Conservation (phyloP, 345 rosid species). For the Salix arbutifolia region DNA sequence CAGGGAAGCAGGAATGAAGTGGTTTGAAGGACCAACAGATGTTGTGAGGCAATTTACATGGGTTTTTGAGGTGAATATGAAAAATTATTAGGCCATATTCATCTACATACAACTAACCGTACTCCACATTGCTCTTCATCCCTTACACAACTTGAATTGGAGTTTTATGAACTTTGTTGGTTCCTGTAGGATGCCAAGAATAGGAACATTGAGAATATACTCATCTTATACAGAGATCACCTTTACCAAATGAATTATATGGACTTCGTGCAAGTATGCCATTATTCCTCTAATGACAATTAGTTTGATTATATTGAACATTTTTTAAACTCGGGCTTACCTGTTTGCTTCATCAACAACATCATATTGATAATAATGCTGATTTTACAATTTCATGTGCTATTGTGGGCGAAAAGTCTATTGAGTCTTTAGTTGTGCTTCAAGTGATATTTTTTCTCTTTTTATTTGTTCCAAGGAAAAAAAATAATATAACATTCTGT, state of each 20-base stretch:
- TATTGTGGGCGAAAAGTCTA: slow-evolving; percentile 65
- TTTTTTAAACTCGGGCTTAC: slow-evolving; percentile 7
- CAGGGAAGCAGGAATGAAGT: slow-evolving; percentile 78
- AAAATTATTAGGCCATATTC: background rate
- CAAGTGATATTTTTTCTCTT: background rate
- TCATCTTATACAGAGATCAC: slow-evolving; percentile 86
- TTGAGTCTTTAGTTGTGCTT: slow-evolving; percentile 5
- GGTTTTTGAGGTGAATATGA: slow-evolving; percentile 79
- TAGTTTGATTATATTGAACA: background rate
- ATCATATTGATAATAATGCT: slow-evolving; percentile 70
- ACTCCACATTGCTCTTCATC: background rate
- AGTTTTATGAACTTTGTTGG: slow-evolving; percentile 12
- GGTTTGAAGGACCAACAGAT: slow-evolving; percentile 99
- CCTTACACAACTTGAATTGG: background rate
- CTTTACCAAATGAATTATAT: slow-evolving; percentile 85
- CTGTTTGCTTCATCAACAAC: slow-evolving; percentile 41
- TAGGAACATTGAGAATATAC: slow-evolving; percentile 64
- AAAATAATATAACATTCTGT: background rate
- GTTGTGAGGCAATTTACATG: slow-evolving; percentile 91
- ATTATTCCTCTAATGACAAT: background rate
- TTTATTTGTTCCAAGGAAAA: background rate
- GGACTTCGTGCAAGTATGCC: slow-evolving; percentile 72
- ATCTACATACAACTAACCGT: background rate
- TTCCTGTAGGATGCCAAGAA: slow-evolving; percentile 76
- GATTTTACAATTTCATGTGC: slow-evolving; percentile 84